Percentiles rank a stretch among this genome's conserved stretches.
Evolutionary conservation across 768 basidiomycete species (phyloP).

Genomic region (Russula brevipes): DNA sequence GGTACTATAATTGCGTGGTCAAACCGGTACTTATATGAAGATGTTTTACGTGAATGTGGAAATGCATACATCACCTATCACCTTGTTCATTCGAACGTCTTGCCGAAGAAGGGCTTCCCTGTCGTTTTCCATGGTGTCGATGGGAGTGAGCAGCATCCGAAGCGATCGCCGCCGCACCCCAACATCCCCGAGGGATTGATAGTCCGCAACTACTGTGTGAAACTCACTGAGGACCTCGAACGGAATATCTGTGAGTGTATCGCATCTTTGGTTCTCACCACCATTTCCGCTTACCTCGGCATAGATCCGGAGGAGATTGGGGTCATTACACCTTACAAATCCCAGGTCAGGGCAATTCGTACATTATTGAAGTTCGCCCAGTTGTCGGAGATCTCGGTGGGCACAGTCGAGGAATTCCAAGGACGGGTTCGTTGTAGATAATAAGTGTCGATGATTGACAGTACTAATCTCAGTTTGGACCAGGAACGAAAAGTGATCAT

Average conservation of each 20-base stretch:
- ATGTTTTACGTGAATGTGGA: constrained; percentile 32
- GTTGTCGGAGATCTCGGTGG: constrained; percentile 31
- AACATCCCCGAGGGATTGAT: constrained; percentile 36
- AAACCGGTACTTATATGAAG: constrained; percentile 42
- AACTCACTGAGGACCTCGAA: constrained; percentile 28
- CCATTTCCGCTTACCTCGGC: not conserved
- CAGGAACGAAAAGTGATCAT: constrained; percentile 39
- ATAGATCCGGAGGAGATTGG: constrained; percentile 35
- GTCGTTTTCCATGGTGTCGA: constrained; percentile 34
- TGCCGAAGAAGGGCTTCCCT: constrained; percentile 30
- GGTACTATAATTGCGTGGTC: constrained; percentile 48
- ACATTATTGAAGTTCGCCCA: constrained; percentile 23
- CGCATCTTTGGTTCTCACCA: not conserved
- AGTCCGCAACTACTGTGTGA: constrained; percentile 33
- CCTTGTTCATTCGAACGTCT: constrained; percentile 30
- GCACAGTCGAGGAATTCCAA: constrained; percentile 39
- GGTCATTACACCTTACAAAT: constrained; percentile 38
- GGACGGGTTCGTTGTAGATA: constrained; percentile 33
- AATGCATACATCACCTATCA: constrained; percentile 28
- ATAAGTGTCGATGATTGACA: not conserved
- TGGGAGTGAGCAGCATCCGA: constrained; percentile 34
- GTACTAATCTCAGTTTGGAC: not conserved
- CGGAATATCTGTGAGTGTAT: constrained; percentile 32
- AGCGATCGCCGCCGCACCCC: constrained; percentile 37
- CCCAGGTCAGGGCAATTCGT: constrained; percentile 35